Percentiles rank a stretch among this genome's conserved stretches.
phyloP scores from a whole-genome alignment of 1,139 yeast species.

The Sugiyamaella grinbergsii region DNA sequence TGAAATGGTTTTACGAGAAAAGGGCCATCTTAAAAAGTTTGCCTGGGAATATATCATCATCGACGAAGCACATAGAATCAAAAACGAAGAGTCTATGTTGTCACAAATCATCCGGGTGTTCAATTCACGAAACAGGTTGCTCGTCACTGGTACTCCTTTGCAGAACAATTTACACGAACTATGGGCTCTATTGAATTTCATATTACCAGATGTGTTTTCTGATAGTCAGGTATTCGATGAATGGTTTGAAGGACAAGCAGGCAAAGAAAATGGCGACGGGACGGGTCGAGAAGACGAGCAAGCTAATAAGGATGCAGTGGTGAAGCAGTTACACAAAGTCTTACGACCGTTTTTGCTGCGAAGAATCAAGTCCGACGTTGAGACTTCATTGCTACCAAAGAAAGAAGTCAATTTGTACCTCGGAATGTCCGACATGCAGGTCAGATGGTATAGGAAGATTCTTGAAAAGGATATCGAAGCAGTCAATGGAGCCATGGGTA shows the following conservation, averaged over 20 bases:
- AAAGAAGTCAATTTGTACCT: slow-evolving; percentile 86
- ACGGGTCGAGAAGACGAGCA: slow-evolving; percentile 7
- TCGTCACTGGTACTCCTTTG: slow-evolving; percentile 94
- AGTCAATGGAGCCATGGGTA: slow-evolving; percentile 87
- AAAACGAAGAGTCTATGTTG: slow-evolving; percentile 86
- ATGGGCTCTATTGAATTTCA: slow-evolving; percentile 90
- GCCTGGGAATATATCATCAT: slow-evolving; percentile 93
- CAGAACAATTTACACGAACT: slow-evolving; percentile 93
- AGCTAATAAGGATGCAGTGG: slow-evolving; percentile 69
- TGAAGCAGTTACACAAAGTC: slow-evolving; percentile 82
- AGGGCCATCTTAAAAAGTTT: slow-evolving; percentile 72
- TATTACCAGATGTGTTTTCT: slow-evolving; percentile 92
- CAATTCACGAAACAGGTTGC: slow-evolving; percentile 76
- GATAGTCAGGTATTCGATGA: slow-evolving; percentile 87
- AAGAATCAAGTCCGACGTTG: slow-evolving; percentile 91
- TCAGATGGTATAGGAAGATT: slow-evolving; percentile 83
- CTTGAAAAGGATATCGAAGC: slow-evolving; percentile 95
- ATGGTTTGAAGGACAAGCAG: slow-evolving; percentile 65
- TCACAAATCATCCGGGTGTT: slow-evolving; percentile 89
- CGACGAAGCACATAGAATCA: slow-evolving; percentile 96
- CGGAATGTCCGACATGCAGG: slow-evolving; percentile 95
- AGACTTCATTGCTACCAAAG: slow-evolving; percentile 84
- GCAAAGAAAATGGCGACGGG: slow-evolving; percentile 19
- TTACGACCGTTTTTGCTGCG: slow-evolving; percentile 85
- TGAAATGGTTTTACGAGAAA: slow-evolving; percentile 90